Evolutionary conservation across 2,329 filamentous ascomycete genomes (phyloP).

Genomic region (Colletotrichum gloeosporioides): DNA sequence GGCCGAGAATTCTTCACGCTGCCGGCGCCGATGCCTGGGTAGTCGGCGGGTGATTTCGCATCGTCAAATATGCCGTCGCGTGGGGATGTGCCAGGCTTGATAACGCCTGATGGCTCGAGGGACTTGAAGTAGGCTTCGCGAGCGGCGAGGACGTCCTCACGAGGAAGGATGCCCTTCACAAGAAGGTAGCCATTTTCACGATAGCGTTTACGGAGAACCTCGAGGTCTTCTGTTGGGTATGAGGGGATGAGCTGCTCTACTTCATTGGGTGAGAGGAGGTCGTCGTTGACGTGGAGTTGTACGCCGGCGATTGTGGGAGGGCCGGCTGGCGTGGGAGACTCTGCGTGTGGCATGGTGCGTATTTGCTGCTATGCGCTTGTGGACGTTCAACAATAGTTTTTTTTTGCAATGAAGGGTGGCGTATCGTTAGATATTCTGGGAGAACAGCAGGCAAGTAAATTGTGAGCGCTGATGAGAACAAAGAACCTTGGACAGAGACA

Average conservation of each 20-base stretch:
- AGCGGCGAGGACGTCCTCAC: constrained; percentile 16
- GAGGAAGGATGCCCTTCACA: constrained; percentile 14
- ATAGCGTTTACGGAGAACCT: constrained; percentile 8
- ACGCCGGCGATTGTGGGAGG: constrained; percentile 7
- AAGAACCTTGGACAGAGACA: fast-evolving
- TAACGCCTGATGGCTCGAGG: constrained; percentile 20
- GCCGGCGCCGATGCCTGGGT: constrained; percentile 51
- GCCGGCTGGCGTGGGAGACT: background rate
- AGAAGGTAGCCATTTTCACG: constrained; percentile 16
- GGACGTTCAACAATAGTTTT: too few species aligned
- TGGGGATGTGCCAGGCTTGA: constrained; percentile 14
- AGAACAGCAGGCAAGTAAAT: fast-evolving
- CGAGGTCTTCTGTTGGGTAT: constrained; percentile 31
- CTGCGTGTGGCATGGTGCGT: background rate
- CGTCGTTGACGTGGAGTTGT: constrained; percentile 33
- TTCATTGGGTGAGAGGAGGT: constrained; percentile 47
- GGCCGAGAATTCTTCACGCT: constrained; percentile 50
- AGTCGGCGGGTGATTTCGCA: constrained; percentile 3
- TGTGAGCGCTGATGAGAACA: background rate
- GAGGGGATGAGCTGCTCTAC: constrained; percentile 47
- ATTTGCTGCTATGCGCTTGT: fast-evolving
- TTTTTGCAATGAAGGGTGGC: background rate
- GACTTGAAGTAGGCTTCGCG: constrained; percentile 19
- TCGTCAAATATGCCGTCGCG: constrained; percentile 27
- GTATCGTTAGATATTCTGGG: fast-evolving